phyloP scores from a whole-genome alignment of 2,329 filamentous ascomycete genomes.

The Rutstroemia sydowiana region DNA sequence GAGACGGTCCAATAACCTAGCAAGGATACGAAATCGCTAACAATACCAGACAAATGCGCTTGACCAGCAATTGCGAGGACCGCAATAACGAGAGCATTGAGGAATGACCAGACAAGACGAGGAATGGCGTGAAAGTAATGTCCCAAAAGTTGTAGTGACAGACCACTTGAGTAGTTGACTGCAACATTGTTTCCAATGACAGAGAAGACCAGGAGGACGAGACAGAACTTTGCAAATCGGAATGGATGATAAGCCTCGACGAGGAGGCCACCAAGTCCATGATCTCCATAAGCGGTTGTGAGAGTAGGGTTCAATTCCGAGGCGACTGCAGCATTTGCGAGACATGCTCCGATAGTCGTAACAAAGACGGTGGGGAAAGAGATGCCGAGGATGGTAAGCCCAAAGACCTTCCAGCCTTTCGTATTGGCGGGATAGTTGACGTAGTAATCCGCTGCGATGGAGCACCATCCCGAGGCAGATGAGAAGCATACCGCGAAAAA shows the following conservation, averaged over 20 bases:
- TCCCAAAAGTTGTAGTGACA: conserved; percentile 27
- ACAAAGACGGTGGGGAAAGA: conserved; percentile 32
- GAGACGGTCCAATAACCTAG: conserved; percentile 29
- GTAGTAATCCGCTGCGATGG: conserved; percentile 28
- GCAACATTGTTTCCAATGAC: conserved; percentile 29
- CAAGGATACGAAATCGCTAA: conserved; percentile 26
- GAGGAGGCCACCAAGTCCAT: conserved; percentile 42
- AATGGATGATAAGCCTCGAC: conserved; percentile 37
- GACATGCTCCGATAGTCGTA: conserved; percentile 37
- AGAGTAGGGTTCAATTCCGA: conserved; percentile 34
- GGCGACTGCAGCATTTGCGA: conserved; percentile 32
- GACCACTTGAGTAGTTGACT: conserved; percentile 27
- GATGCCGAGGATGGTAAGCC: conserved; percentile 24
- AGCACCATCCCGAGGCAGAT: conserved; percentile 26
- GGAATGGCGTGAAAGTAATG: conserved; percentile 30
- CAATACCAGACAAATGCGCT: conserved; percentile 23
- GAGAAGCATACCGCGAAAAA: conserved; percentile 28
- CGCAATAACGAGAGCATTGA: conserved; percentile 25
- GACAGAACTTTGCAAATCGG: conserved; percentile 41
- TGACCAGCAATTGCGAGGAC: conserved; percentile 26
- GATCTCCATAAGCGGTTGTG: conserved; percentile 33
- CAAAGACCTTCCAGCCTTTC: conserved; percentile 28
- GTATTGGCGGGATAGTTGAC: conserved; percentile 29
- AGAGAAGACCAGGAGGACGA: conserved; percentile 28
- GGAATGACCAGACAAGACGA: conserved; percentile 28